Base-by-base conservation (phyloP, 352 stramenopile species). In the Aphanomyces astaci region DNA sequence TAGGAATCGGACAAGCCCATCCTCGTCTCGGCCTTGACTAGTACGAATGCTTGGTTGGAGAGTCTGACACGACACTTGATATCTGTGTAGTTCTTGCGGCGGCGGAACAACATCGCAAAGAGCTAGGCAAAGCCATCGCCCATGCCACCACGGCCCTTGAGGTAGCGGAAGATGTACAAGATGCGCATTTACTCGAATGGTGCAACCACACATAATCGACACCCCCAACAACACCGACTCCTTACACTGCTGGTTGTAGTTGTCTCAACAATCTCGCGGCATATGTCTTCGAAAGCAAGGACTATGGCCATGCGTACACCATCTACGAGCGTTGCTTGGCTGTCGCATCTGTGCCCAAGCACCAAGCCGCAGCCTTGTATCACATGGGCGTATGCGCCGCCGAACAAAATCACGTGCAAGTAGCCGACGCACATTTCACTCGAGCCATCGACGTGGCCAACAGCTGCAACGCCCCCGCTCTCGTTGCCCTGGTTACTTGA, bases 221-320 rank as follows among this genome's bases (percentile, higher is more conserved):
- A 56, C n/a, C n/a, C n/a, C n/a, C n/a, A n/a, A n/a, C n/a, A n/a
- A n/a, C n/a, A n/a, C n/a, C n/a, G n/a, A n/a, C n/a, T n/a, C n/a
- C n/a, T n/a, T n/a, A n/a, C n/a, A n/a, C n/a, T n/a, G n/a, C n/a
- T n/a, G n/a, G n/a, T 57, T 45, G 19, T 66, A 68, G 62, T 28
- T 68, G 62, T 27, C 39, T 32, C 19, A 68, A 59, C 62, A 48
- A 45, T 17, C 27, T 68, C 11, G 62, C 62, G 11, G 24, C 55
- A n/a, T 36, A 60, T 28, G 4, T 43, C 3, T 68, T 68, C 22
- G 43, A 68, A 39, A 4, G 17, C 2, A 28, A 32, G 11, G 22
- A 46, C 39, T 68, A 22, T 45, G 24, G 7, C 5, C 13, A 45
- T 31, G 40, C 43, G n/a, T 11, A 24, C 17, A 28, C n/a, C 4